Base-by-base conservation (phyloP, 495 filamentous ascomycete genomes). In the Aspergillus coremiiformis region DNA sequence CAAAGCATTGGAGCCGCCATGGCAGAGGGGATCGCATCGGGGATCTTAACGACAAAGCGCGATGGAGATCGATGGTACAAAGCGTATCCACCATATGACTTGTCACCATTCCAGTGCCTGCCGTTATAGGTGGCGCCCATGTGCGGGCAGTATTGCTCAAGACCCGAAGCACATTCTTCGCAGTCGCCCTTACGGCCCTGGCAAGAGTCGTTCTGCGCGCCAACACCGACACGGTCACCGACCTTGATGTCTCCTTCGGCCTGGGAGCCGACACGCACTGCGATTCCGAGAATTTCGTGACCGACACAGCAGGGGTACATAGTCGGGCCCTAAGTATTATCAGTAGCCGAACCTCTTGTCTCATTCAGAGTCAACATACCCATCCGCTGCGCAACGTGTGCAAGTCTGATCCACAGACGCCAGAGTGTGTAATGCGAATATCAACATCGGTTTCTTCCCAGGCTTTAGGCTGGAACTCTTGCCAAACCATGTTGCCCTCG, bases 161-260 rank as follows among this genome's bases (percentile, higher is more conserved):
- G 56, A 7, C 76, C 78, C 0, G 59, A 64, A 6, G 67, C 53
- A 64, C 87, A 89, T 39, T 82, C 81, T 23, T 80, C 69, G 61
- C 87, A 91, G 43, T 78, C 73, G 4, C 75, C 65, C 35, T 42
- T 44, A 2, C 53, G 53, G 47, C 73, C 67, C 45, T 73, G 66
- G 71, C 87, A 90, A 22, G 81, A 80, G 39, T 72, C 70, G 21
- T 71, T 72, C 68, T 91, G 87, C 4, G 87, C 85, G 46, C 88
- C 87, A 23, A 90, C 84, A 49, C 87, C 88, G 21, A 89, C 84
- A 30, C 85, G 77, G 62, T 91, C 87, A n/a, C 87, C 88, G 30
- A 86, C 66, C 51, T 84, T 82, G 62, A 90, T 67, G 41, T 74
- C 59, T 21, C 29, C 29, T 15, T 77, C 77, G 5, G 75, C 83